Conservation (phyloP, 1,139 yeast species). For the Candida gigantensis region DNA sequence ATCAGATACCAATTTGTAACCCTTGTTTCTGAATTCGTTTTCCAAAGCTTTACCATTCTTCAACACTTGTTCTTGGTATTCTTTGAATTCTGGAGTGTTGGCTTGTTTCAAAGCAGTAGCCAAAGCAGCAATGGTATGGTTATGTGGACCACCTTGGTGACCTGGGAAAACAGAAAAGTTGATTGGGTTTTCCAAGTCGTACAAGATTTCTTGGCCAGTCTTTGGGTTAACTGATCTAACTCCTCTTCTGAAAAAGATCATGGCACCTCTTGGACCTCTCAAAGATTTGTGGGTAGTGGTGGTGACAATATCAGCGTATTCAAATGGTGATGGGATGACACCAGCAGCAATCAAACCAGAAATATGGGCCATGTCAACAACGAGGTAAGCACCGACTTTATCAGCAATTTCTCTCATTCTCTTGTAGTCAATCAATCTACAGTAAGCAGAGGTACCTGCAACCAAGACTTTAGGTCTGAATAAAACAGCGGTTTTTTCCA, state of each 20-base stretch:
- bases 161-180: conserved; percentile 98
- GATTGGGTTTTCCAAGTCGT: conserved; percentile 86
- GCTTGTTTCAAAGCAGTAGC: conserved; percentile 95
- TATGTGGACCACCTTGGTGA: conserved; percentile 99
- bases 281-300: conserved; percentile 96
- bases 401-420: conserved; percentile 89
- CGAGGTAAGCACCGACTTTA: conserved; percentile 87
- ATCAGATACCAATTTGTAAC: conserved; percentile 82
- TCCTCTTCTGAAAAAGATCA: conserved; percentile 96
- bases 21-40: conserved; percentile 64
- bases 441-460: conserved; percentile 96
- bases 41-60: conserved; percentile 89
- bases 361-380: conserved; percentile 96
- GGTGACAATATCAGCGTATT: conserved; percentile 92
- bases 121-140: conserved; percentile 93
- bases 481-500: conserved; percentile 78
- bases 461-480: conserved; percentile 94
- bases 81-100: conserved; percentile 77
- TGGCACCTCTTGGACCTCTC: conserved; percentile 99
- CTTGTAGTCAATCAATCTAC: conserved; percentile 86
- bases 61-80: conserved; percentile 84
- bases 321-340: conserved; percentile 90
- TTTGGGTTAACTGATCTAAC: conserved; percentile 72
- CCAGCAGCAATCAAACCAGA: conserved; percentile 94
- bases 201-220: conserved; percentile 83